phyloP scores from a whole-genome alignment of 305 asterid genomes.

The Petunia hybrid region DNA sequence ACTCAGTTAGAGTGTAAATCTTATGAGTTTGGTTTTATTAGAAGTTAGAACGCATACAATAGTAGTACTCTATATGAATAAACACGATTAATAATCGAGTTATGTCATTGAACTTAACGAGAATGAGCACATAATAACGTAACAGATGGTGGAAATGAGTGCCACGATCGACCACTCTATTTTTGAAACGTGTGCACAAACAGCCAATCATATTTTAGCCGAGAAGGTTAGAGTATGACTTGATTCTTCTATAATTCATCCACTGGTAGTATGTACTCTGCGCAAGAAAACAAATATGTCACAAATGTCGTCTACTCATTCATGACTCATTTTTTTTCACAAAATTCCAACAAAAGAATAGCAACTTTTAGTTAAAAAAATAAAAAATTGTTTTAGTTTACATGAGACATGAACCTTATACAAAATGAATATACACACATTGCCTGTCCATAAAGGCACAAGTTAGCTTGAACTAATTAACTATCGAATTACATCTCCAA shows the following conservation, averaged over 20 bases:
- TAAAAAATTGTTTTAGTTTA: neutral
- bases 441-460: neutral
- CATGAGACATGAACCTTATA: neutral
- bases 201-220: neutral
- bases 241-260: constrained; percentile 12
- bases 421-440: neutral
- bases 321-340: neutral
- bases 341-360: neutral
- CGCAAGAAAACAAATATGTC: constrained; percentile 12
- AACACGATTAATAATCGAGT: too few species aligned
- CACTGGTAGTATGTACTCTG: neutral
- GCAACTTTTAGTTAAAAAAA: neutral
- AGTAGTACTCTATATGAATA: too few species aligned
- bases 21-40: too few species aligned
- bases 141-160: constrained; percentile 1
- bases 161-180: neutral
- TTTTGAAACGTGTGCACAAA: constrained; percentile 21
- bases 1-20: too few species aligned
- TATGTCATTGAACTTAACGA: too few species aligned
- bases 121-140: neutral
- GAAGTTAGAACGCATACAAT: too few species aligned
- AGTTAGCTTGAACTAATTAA: neutral
- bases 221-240: neutral
- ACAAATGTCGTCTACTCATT: constrained; percentile 6
- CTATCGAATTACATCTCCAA: neutral